These are phyloP conservation scores for Apiospora koreana DNA, from an alignment of 2,329 filamentous ascomycete genomes.

Conservation along the genomic window DNA sequence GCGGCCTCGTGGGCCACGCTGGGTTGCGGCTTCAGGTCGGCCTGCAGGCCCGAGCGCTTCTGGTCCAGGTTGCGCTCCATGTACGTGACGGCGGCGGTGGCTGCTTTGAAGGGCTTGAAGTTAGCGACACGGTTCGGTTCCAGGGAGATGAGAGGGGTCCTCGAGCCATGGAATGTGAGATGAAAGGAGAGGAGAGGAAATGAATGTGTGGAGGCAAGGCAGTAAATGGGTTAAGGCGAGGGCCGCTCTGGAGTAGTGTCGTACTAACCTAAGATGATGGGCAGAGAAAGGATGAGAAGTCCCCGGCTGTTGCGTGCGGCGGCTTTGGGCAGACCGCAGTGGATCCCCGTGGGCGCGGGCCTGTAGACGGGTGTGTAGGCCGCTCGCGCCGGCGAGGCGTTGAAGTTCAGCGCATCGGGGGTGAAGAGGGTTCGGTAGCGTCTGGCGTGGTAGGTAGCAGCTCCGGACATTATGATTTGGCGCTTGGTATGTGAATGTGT, in stretches of 20 bases:
- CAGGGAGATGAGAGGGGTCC: background rate
- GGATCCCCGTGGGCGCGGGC: constrained; percentile 15
- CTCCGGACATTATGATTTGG: background rate
- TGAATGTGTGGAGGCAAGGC: background rate
- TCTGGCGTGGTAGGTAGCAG: constrained; percentile 15
- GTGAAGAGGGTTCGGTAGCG: constrained; percentile 17
- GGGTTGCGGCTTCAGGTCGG: constrained; percentile 5
- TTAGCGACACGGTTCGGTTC: background rate
- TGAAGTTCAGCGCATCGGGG: constrained; percentile 16
- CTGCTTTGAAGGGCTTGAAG: background rate
- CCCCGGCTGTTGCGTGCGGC: constrained; percentile 9
- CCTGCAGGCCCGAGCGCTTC: background rate
- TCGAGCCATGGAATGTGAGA: background rate
- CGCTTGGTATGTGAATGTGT: background rate
- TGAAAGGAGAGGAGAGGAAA: background rate
- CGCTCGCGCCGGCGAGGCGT: background rate
- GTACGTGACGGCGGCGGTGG: background rate
- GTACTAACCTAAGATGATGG: constrained; percentile 8
- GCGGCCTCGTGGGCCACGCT: background rate
- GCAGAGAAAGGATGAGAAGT: background rate
- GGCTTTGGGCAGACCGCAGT: constrained; percentile 15
- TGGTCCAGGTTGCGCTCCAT: constrained; percentile 8
- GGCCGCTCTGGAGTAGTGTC: background rate
- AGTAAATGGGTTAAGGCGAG: background rate
- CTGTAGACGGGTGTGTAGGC: constrained; percentile 14